Conservation (phyloP, 2,329 filamentous ascomycete genomes). For the Thermomyces lanuginosus region DNA sequence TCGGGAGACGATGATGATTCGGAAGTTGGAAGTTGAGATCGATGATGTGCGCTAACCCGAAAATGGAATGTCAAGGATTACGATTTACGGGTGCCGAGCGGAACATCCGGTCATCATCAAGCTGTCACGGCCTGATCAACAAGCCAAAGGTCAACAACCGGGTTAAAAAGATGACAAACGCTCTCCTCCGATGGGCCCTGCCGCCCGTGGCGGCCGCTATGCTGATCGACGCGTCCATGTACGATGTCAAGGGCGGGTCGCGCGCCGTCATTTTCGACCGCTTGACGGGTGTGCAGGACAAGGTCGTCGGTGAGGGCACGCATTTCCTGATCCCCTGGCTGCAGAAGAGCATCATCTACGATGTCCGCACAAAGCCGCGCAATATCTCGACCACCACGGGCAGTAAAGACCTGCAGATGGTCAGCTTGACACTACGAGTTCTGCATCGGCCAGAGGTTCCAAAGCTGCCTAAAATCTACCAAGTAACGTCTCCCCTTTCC, state of each 20-base stretch:
- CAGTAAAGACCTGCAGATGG: constrained; percentile 99
- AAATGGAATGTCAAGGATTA: no score
- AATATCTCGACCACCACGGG: constrained; percentile 97
- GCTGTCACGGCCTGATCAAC: no score
- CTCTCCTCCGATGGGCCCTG: constrained; percentile 38
- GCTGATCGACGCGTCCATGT: constrained; percentile 63
- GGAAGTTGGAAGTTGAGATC: no score
- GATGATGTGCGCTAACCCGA: no score
- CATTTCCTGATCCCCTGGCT: constrained; percentile 95
- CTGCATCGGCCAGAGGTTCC: constrained; percentile 87
- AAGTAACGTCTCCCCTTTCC: constrained; percentile 42
- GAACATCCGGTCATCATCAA: no score
- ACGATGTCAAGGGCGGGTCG: constrained; percentile 90
- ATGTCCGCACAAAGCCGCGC: constrained; percentile 91
- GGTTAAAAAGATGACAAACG: no score
- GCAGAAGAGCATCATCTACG: constrained; percentile 85
- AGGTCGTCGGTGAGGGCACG: constrained; percentile 86
- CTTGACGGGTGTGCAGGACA: constrained; percentile 77
- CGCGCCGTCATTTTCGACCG: constrained; percentile 97
- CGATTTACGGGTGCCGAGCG: no score
- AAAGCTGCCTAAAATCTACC: constrained; percentile 91
- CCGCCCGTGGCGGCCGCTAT: constrained; percentile 54
- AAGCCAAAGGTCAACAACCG: no score
- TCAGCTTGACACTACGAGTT: constrained; percentile 90
- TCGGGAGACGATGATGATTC: no score